Percentiles rank a stretch among this genome's conserved stretches.
Evolutionary conservation across 768 basidiomycete species (phyloP).

Genomic region (Suillus paluster): DNA sequence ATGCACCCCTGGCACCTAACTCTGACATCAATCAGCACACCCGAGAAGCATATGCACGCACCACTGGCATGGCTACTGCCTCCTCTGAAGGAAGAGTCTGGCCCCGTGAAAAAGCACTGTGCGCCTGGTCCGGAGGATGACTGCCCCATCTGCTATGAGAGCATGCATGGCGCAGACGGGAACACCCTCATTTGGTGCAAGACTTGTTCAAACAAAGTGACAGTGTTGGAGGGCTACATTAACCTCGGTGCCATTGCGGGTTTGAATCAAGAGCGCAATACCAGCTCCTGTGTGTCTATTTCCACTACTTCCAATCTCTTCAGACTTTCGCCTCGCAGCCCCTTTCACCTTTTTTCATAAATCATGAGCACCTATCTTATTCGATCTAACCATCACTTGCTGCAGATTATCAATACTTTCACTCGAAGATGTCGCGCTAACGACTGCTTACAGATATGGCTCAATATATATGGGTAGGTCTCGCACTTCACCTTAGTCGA

Average conservation of each 20-base stretch:
- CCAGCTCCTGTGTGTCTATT: conserved; percentile 62
- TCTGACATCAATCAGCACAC: conserved; percentile 58
- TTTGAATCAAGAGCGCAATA: conserved; percentile 64
- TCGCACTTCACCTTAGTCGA: background rate
- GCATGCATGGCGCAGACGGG: too few species aligned
- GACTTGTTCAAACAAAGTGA: conserved; percentile 57
- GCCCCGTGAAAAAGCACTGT: conserved; percentile 28
- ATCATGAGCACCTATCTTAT: too few species aligned
- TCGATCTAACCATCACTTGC: too few species aligned
- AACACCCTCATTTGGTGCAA: too few species aligned
- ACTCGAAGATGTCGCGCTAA: conserved; percentile 10
- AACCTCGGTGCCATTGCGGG: conserved; percentile 67
- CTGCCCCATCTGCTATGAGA: too few species aligned
- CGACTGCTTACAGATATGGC: conserved; percentile 52
- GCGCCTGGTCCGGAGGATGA: too few species aligned
- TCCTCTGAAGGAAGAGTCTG: conserved; percentile 15
- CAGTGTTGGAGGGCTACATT: conserved; percentile 51
- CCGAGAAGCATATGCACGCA: conserved; percentile 61
- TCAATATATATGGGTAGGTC: conserved; percentile 73
- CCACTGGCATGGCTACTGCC: conserved; percentile 50
- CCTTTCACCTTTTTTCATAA: too few species aligned
- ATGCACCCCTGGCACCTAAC: conserved; percentile 71
- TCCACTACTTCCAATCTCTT: too few species aligned
- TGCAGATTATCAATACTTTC: too few species aligned
- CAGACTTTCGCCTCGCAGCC: too few species aligned